Conservation (phyloP, 1,284 basidiomycete species). For the Calocybe gambosa region DNA sequence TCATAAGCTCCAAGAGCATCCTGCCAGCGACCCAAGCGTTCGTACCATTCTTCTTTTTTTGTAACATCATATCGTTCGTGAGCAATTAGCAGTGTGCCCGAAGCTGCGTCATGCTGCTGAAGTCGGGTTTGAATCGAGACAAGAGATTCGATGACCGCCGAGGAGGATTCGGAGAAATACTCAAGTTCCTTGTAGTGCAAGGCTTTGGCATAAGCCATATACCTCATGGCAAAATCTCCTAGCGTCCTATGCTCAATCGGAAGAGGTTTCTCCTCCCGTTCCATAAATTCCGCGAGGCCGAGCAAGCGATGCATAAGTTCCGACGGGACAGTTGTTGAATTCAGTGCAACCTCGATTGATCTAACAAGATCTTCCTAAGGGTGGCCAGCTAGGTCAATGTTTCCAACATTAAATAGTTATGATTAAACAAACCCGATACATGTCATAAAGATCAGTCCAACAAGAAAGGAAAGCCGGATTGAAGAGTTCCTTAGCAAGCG, state of each 20-base stretch:
- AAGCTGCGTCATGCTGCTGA: conserved; percentile 95
- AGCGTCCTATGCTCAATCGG: conserved; percentile 93
- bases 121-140: conserved; percentile 97
- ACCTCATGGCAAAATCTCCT: conserved; percentile 91
- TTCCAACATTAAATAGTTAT: conserved; percentile 1
- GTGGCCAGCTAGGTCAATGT: too few species aligned
- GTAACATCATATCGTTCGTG: conserved; percentile 81
- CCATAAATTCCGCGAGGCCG: conserved; percentile 99
- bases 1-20: conserved; percentile 90
- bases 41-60: conserved; percentile 96
- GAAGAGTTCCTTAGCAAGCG: conserved; percentile 92
- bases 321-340: conserved; percentile 72
- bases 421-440: conserved; percentile 73
- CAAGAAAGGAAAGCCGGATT: conserved; percentile 98
- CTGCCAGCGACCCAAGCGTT: conserved; percentile 95
- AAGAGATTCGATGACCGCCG: conserved; percentile 88
- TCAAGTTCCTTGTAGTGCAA: conserved; percentile 99
- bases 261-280: conserved; percentile 95
- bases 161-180: conserved; percentile 88
- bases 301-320: conserved; percentile 93
- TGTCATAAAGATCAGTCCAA: conserved; percentile 94
- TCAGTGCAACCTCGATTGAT: conserved; percentile 87
- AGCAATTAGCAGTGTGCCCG: conserved; percentile 88
- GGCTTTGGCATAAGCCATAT: conserved; percentile 96
- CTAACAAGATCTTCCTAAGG: conserved; percentile 86